A percentile compares a stretch with the other conserved stretches of the same genome.
Conservation (phyloP, 306 rosid genomes). For the Ochetophila trinervis region DNA sequence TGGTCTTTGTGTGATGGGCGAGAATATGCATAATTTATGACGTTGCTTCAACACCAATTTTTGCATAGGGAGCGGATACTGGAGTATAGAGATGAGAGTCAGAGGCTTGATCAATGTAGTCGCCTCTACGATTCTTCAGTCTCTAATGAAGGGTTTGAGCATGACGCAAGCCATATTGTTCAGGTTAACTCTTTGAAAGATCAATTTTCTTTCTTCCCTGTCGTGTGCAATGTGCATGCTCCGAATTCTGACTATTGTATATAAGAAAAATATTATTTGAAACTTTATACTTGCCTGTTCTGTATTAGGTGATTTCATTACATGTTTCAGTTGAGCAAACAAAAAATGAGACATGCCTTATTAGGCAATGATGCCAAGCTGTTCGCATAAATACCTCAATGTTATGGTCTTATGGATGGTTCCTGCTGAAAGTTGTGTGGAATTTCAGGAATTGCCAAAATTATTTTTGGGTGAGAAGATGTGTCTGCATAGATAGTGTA, state of each 20-base stretch:
- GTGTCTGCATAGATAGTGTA: too few species aligned
- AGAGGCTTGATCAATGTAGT: constrained; percentile 87
- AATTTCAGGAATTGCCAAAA: not conserved
- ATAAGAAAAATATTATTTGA: too few species aligned
- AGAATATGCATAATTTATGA: not conserved
- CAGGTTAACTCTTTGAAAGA: constrained; percentile 51
- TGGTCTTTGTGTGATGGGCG: not conserved
- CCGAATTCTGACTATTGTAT: not conserved
- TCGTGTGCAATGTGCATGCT: not conserved
- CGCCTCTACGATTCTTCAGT: constrained; percentile 89
- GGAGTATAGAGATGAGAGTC: constrained; percentile 86
- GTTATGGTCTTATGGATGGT: too few species aligned
- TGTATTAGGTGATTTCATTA: too few species aligned
- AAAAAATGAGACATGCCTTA: too few species aligned
- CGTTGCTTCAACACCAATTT: constrained; percentile 27
- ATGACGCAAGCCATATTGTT: constrained; percentile 80
- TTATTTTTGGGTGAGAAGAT: not conserved
- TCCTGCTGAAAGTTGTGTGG: too few species aligned
- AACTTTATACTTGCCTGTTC: too few species aligned
- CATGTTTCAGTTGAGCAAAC: too few species aligned
- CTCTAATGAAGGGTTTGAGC: constrained; percentile 77
- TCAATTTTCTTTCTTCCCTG: not conserved
- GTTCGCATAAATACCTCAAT: too few species aligned
- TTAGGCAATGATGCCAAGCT: too few species aligned
- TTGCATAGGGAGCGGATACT: constrained; percentile 67